Evolutionary conservation across 768 basidiomycete species (phyloP), one percentile per base, ranked within the genome.

Genomic region (Suillus lakei): DNA sequence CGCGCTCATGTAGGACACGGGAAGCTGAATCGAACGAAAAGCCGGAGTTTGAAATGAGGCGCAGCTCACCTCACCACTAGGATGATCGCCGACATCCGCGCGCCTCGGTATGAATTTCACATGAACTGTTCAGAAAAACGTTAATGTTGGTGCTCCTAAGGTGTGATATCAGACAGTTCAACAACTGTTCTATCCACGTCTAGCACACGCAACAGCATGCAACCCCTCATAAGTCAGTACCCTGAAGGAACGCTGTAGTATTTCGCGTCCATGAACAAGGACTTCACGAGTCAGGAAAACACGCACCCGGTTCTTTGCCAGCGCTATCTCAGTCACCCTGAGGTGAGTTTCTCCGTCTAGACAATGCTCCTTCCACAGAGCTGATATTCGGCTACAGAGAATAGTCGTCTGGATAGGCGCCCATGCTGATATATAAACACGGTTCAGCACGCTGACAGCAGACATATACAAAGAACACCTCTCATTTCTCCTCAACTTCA

Each of bases 381-480:
- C 60, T 67, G 30, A 72, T 63, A 59, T 23, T 60, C 44, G 30
- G n/a, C 41, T 60, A 32, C 55, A 93, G 92, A 64, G 81, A 82
- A 59, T 84, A 92, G 89, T 99, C 39, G 81, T 99, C 67, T 99
- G 98, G 97, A 83, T 99, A 64, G 97, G 99, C 74, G 97, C 97
- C 4, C 97, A 98, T 72, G 91, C 95, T 30, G 96, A 99, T 75
- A 95, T 99, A 81, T 23, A 12, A 98, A 99, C 78, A 98, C 96
- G 9, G 79, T 84, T 12, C 87, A 90, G 64, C 88, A 91, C 16
- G 96, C 96, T n/a, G 88, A 80, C 48, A 88, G 90, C 70, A 96
- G 97, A 39, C 98, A 98, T 79, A 90, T 99, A 55, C 97, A 99
- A 79, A 96, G 97, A 66, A 98, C 97, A 91, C 96, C 97, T n/a